Conservation (phyloP, 495 filamentous ascomycete genomes). For the Penicillium roqueforti region DNA sequence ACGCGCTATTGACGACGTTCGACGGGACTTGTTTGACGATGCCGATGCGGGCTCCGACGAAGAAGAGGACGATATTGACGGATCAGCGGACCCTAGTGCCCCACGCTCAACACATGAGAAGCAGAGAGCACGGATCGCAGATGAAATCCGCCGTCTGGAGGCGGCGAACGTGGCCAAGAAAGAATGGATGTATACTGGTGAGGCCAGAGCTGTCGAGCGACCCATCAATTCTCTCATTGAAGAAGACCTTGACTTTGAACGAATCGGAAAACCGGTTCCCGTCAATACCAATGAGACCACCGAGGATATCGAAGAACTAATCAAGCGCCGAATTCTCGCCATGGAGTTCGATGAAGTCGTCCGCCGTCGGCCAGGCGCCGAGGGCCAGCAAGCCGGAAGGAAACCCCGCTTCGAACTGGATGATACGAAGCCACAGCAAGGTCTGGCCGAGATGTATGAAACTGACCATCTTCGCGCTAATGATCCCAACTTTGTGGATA, state of each 20-base stretch:
- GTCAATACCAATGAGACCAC: conserved; percentile 92
- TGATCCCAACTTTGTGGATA: conserved; percentile 76
- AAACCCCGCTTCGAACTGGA: conserved; percentile 74
- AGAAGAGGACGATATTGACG: conserved; percentile 40
- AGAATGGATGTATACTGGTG: conserved; percentile 85
- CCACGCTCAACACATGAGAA: conserved; percentile 78
- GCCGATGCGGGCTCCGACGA: conserved; percentile 46
- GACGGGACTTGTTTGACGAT: conserved; percentile 90
- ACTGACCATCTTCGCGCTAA: conserved; percentile 76
- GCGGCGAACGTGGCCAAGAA: conserved; percentile 85
- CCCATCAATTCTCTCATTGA: conserved; percentile 91
- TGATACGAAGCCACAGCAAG: conserved; percentile 79
- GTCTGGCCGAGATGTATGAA: conserved; percentile 91
- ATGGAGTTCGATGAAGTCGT: conserved; percentile 91
- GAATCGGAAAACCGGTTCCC: conserved; percentile 90
- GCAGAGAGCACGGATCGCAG: conserved; percentile 74
- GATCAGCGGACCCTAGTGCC: conserved; percentile 46
- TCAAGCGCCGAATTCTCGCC: conserved; percentile 89
- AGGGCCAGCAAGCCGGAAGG: conserved; percentile 47
- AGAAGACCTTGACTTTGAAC: conserved; percentile 92
- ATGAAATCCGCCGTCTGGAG: conserved; percentile 89
- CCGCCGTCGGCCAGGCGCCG: conserved; percentile 67
- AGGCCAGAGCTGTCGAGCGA: conserved; percentile 75
- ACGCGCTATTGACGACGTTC: conserved; percentile 84
- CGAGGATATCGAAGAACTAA: conserved; percentile 87